phyloP scores from a whole-genome alignment of 139 green algal genomes.

The Mychonastes homosphaera region DNA sequence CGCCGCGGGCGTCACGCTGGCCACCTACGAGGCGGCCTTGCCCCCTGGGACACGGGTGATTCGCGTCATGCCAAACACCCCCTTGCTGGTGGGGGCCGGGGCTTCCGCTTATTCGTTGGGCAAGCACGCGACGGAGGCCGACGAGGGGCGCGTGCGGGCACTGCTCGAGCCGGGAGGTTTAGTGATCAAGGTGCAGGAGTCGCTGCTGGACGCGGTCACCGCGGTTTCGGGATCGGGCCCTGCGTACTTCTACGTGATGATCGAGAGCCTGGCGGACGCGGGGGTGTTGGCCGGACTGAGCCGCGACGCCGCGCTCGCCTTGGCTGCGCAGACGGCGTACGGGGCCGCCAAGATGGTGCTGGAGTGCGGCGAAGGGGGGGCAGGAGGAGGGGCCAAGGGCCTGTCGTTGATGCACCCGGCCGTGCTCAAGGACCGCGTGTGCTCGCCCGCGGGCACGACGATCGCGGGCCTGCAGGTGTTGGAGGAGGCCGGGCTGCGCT shows the following conservation, averaged over 20 bases:
- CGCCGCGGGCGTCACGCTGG: slow-evolving; percentile 79
- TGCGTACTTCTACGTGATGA: slow-evolving; percentile 89
- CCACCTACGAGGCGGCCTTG: slow-evolving; percentile 46
- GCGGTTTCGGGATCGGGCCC: slow-evolving; percentile 82
- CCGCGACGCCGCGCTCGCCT: slow-evolving; percentile 59
- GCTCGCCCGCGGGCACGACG: slow-evolving; percentile 81
- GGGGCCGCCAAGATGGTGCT: slow-evolving; percentile 93
- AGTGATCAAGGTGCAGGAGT: slow-evolving; percentile 61
- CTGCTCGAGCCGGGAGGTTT: slow-evolving; percentile 66
- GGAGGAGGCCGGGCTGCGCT: slow-evolving; percentile 71
- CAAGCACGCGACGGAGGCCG: slow-evolving; percentile 32
- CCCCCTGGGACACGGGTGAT: slow-evolving; percentile 49
- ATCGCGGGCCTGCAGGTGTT: slow-evolving; percentile 87
- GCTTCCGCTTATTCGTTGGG: slow-evolving; percentile 82
- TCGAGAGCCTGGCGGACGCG: slow-evolving; percentile 92
- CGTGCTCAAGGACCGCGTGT: slow-evolving; percentile 85
- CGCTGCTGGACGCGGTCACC: slow-evolving; percentile 84
- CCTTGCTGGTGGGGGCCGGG: slow-evolving; percentile 83
- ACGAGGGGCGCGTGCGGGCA: slow-evolving; percentile 48
- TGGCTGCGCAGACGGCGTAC: slow-evolving; percentile 76
- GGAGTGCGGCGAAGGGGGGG: slow-evolving; percentile 83
- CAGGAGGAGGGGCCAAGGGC: no score
- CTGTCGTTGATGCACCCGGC: slow-evolving; percentile 88
- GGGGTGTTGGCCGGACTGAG: slow-evolving; percentile 82
- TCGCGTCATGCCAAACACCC: slow-evolving; percentile 97